A percentile compares a stretch with the other conserved stretches of the same genome.
Evolutionary conservation across 2,329 filamentous ascomycete species (phyloP).

Genomic region (Trichoderma breve): DNA sequence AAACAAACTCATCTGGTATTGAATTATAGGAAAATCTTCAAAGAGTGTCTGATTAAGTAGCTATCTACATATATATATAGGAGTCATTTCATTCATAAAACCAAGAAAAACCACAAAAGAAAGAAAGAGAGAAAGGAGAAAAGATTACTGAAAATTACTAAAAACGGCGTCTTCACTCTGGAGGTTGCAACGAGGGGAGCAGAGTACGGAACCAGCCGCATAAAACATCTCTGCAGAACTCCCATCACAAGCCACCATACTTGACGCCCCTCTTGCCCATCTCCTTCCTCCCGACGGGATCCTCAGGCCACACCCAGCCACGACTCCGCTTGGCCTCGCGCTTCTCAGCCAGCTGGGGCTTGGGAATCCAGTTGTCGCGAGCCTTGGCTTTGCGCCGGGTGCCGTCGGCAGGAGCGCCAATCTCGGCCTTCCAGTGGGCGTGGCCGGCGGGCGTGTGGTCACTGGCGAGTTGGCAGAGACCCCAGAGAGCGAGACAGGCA

Average conservation of each 20-base stretch:
- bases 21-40: neutral
- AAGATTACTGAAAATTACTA: neutral
- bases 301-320: conserved; percentile 75
- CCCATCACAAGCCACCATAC: conserved; percentile 41
- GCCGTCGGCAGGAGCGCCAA: conserved; percentile 71
- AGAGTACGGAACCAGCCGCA: conserved; percentile 4
- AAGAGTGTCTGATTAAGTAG: neutral
- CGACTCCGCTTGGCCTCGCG: conserved; percentile 68
- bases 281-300: conserved; percentile 69
- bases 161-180: neutral
- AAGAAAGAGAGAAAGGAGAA: neutral
- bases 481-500: conserved; percentile 73
- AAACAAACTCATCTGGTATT: neutral
- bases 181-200: neutral
- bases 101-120: neutral
- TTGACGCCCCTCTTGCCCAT: conserved; percentile 63
- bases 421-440: conserved; percentile 64
- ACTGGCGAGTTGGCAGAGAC: conserved; percentile 68
- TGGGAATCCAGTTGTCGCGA: conserved; percentile 75
- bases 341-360: conserved; percentile 71
- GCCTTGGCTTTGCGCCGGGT: conserved; percentile 67
- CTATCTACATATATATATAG: neutral
- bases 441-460: conserved; percentile 56
- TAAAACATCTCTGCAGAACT: neutral
- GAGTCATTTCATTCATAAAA: conserved; percentile 10